phyloP scores from a whole-genome alignment of 495 filamentous ascomycete species.

The Daldinia bambusicola region DNA sequence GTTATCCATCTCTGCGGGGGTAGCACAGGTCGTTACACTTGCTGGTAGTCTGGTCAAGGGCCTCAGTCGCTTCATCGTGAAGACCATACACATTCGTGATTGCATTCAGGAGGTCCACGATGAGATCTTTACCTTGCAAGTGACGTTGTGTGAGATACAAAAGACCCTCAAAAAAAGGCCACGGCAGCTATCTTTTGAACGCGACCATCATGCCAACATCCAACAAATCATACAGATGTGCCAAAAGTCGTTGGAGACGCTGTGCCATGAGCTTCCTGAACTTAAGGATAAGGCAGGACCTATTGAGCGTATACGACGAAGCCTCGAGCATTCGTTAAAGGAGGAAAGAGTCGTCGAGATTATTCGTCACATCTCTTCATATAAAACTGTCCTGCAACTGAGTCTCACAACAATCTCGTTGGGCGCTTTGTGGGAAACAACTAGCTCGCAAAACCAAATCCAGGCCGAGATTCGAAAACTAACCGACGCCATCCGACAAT shows the following conservation, averaged over 20 bases:
- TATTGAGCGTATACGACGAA: constrained; percentile 23
- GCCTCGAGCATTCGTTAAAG: constrained; percentile 26
- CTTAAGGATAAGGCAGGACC: constrained; percentile 26
- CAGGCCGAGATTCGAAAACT: constrained; percentile 38
- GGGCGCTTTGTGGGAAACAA: constrained; percentile 31
- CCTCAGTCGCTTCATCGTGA: constrained; percentile 33
- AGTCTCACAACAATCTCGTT: constrained; percentile 39
- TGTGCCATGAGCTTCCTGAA: constrained; percentile 32
- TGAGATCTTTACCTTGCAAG: constrained; percentile 24
- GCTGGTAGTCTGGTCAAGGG: constrained; percentile 21
- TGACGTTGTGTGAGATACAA: constrained; percentile 20
- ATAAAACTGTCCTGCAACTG: constrained; percentile 37
- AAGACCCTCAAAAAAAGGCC: constrained; percentile 25
- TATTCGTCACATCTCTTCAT: constrained; percentile 35
- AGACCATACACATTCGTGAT: constrained; percentile 25
- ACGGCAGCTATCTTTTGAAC: constrained; percentile 35
- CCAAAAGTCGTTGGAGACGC: constrained; percentile 13
- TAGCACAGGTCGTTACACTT: constrained; percentile 22
- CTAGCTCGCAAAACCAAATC: constrained; percentile 38
- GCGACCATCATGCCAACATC: constrained; percentile 36
- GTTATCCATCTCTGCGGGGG: constrained; percentile 21
- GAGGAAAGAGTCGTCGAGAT: constrained; percentile 31
- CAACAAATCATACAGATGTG: constrained; percentile 36
- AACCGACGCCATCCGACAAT: constrained; percentile 26
- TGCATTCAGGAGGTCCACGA: constrained; percentile 40